Base-by-base conservation (phyloP, 164 flowering plant species). In the Tetracentron sinense region DNA sequence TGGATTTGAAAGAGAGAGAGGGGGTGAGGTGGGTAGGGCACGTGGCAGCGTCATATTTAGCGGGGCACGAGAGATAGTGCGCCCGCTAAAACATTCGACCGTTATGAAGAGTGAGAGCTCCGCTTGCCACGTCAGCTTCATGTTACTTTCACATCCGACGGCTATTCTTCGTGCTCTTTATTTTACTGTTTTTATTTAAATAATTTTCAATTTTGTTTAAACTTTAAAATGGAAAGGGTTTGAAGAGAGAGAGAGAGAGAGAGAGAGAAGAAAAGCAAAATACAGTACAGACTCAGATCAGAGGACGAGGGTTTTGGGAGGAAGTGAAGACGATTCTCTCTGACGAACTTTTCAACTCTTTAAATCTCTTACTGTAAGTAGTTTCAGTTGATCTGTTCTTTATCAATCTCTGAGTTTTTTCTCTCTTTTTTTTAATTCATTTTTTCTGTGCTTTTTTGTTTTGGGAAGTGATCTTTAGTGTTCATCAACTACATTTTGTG, bases 71-170 rank as follows among this genome's bases (percentile, higher is more conserved):
- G n/a, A 10, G 11, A 1, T 16, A 38, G 15, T 16, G 44, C 14
- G 15, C n/a, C n/a, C 44, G 14, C 44, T 12, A 38, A 8, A 38
- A 38, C 44, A 16, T 38, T 38, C 44, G 44, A 38, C 44, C 44
- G 44, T 38, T 38, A 38, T 8, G 14, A 38, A 38, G n/a, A 4
- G 14, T 16, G 14, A 4, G 11, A 38, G 8, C 14, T 27, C 62
- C 42, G 7, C 30, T 6, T 16, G 53, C 60, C 60, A 55, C 42
- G 67, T 64, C 60, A 42, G 50, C 29, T 44, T 67, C 64, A 64
- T 59, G 70, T 67, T 67, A 55, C 53, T 42, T 35, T 65, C 52
- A 7, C 46, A 16, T 44, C 30, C n/a, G 15, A 55, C 38, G 53
- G 28, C 60, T 7, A 1, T 44, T 6, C 31, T 8, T n/a, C 49